Base-by-base conservation (phyloP, 768 basidiomycete species). In the Mycena pura region DNA sequence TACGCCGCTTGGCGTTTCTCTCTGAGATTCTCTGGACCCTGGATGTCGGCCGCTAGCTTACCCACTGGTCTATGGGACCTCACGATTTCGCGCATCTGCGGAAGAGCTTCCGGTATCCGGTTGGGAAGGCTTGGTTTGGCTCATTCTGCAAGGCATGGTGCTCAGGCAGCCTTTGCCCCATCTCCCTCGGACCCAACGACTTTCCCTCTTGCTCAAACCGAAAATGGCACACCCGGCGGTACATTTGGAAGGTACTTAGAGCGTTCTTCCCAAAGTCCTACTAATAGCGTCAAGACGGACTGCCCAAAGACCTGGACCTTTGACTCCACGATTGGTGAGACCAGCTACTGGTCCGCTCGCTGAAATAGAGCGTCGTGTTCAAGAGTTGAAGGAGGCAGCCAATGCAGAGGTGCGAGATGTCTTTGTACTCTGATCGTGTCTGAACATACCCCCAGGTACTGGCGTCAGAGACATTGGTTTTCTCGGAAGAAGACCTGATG, bases 401-500 rank as follows among this genome's bases (percentile, higher is more conserved):
- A 65, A 72, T 32, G 68, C 67, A 10, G 76, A 78, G 66, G 80
- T 80, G 36, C 15, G 72, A 67, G 31, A 15, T 15, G 40, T 41
- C 3, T 14, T 36, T 15, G 44, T 32, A 24, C n/a, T 10, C 3
- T 24, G 14, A 47, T 21, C 21, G 21, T n/a, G 47, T 44, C 47
- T 36, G 46, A 59, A 27, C 15, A 22, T 19, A 21, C 22, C 32
- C 34, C 1, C 48, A 82, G 81, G 70, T 72, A 54, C 60, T 71
- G 13, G 69, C 71, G 28, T 50, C 72, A 6, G 77, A 77, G 24
- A 59, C 73, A 2, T 71, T 74, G 9, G 63, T 70, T 3, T 84
- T 79, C 59, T 74, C 77, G 2, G 83, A 84, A 62, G 75, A 77
- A 19, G 80, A 81, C 10, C 68, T 84, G 5, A 39, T 78, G 41